Evolutionary conservation across 495 filamentous ascomycete species (phyloP), one percentile per base, ranked within the genome.

Genomic region (Aspergillus nanangensis): DNA sequence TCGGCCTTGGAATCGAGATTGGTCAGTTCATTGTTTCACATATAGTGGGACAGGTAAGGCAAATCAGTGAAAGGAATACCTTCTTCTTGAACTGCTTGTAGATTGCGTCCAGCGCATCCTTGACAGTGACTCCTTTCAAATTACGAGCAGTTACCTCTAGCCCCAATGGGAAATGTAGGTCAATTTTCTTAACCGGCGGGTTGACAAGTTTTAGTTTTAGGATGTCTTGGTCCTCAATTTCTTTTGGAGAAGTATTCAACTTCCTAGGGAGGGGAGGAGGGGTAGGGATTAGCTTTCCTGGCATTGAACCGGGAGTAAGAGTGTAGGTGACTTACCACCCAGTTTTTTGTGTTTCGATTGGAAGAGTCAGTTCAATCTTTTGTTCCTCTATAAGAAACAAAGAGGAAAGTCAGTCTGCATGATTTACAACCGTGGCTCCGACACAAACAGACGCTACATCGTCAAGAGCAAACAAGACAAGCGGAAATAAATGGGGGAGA

Each of bases 11-110:
- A 22, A 20, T 27, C 36, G 20, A 31, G 7, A 27, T 27, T 48
- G 23, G 47, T 62, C 35, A n/a, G n/a, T n/a, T n/a, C n/a, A n/a
- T 50, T 29, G 18, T 4, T 34, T 14, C 18, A 18, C 15, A 37
- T 11, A 39, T 34, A 35, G 41, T 20, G 42, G 5, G 38, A 25
- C 31, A 38, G 19, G 23, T 19, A 14, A 29, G 34, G 14, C 11
- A 29, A 21, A 11, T 32, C 18, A 14, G 21, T 9, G 33, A 20
- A n/a, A 15, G 9, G 47, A 69, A 47, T 70, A 87, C 90, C 83
- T 89, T 82, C 81, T 95, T 96, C 77, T 91, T 92, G 76, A 83
- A 93, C 53, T 86, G 80, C 74, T 95, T 95, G 77, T 93, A 74
- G 72, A 96, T 95, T 54, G 87, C 90, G 65, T 95, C 89, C 60